phyloP scores from a whole-genome alignment of 2,329 filamentous ascomycete genomes.

The Paecilomyces dactylethromorphus region DNA sequence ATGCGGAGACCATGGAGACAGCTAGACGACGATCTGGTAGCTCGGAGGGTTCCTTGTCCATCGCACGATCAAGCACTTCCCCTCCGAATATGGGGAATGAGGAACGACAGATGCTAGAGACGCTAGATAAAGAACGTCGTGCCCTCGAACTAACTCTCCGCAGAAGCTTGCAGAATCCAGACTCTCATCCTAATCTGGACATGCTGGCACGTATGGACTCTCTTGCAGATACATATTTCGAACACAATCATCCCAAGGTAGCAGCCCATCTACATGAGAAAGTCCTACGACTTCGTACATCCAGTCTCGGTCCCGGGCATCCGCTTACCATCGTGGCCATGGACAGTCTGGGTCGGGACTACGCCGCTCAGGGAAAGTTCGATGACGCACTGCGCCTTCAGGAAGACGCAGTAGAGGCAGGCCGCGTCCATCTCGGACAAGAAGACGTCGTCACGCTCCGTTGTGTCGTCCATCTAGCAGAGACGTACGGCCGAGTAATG shows the following conservation, averaged over 20 bases:
- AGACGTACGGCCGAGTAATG: slow-evolving; percentile 7
- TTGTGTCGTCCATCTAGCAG: slow-evolving; percentile 9
- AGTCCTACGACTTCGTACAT: slow-evolving; percentile 6
- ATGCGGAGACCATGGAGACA: slow-evolving; percentile 5
- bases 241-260: slow-evolving; percentile 2
- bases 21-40: slow-evolving; percentile 4
- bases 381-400: slow-evolving; percentile 7
- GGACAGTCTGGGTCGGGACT: slow-evolving; percentile 9
- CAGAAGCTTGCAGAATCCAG: neutral
- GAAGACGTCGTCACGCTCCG: slow-evolving; percentile 6
- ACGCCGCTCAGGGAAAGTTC: slow-evolving; percentile 7
- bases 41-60: slow-evolving; percentile 2
- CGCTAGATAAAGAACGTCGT: slow-evolving; percentile 2
- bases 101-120: slow-evolving; percentile 2
- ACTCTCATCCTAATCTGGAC: slow-evolving; percentile 2
- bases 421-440: slow-evolving; percentile 6
- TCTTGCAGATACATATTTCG: slow-evolving; percentile 7
- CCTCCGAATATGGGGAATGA: slow-evolving; percentile 6
- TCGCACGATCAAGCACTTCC: slow-evolving; percentile 4
- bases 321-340: slow-evolving; percentile 10
- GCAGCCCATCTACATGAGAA: slow-evolving; percentile 6
- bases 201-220: slow-evolving; percentile 7
- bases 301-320: slow-evolving; percentile 6
- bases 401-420: slow-evolving; percentile 9
- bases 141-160: slow-evolving; percentile 2